A percentile compares a stretch with the other conserved stretches of the same genome.
Conservation (phyloP, 768 basidiomycete genomes). For the Trametes punicea region DNA sequence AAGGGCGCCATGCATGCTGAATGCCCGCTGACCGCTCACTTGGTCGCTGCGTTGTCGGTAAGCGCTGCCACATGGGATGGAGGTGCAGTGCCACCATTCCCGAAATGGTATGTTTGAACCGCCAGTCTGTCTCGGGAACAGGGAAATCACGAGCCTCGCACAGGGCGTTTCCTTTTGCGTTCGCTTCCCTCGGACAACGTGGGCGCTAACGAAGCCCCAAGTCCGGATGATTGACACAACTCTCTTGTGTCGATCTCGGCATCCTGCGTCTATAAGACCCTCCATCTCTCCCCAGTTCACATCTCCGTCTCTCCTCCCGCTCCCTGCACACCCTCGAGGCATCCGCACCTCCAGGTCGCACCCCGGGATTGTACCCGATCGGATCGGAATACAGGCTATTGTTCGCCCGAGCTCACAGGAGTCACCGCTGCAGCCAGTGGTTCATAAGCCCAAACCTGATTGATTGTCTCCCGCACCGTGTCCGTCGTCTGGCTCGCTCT, state of each 20-base stretch:
- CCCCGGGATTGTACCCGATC: neutral
- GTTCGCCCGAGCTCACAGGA: no score
- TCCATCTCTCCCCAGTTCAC: neutral
- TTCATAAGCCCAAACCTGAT: no score
- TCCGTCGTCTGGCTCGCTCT: no score
- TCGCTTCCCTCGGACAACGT: neutral
- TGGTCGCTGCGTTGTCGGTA: neutral
- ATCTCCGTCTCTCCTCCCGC: neutral
- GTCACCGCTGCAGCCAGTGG: no score
- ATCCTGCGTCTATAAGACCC: neutral
- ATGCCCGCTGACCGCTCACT: neutral
- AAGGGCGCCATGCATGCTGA: neutral
- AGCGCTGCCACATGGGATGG: neutral
- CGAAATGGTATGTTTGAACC: neutral
- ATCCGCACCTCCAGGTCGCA: neutral
- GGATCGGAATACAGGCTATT: neutral
- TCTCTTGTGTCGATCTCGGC: constrained; percentile 7
- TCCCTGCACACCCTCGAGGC: neutral
- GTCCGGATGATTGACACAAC: constrained; percentile 4
- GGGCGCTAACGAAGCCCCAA: neutral
- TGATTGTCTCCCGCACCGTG: no score
- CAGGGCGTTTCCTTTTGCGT: neutral
- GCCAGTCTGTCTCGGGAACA: neutral
- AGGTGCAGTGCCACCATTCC: neutral
- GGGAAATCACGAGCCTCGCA: constrained; percentile 8